Conservation (phyloP, 768 basidiomycete species). For the Mycena polygramma region DNA sequence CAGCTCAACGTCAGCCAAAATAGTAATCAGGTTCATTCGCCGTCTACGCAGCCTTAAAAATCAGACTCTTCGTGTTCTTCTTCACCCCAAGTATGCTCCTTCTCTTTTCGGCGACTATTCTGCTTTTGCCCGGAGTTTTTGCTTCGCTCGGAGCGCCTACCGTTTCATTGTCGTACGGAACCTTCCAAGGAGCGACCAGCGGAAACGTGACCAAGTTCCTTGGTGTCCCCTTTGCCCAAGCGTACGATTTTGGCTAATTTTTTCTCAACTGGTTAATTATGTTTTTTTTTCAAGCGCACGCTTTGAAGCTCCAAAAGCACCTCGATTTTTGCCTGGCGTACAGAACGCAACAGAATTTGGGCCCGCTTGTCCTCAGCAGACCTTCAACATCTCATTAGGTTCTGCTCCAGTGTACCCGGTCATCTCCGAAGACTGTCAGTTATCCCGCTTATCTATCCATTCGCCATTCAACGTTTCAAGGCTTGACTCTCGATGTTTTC, state of each 20-base stretch:
- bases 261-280: background rate
- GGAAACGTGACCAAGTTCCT: conserved; percentile 13
- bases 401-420: background rate
- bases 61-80: background rate
- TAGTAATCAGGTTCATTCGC: background rate
- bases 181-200: conserved; percentile 9
- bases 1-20: background rate
- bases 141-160: background rate
- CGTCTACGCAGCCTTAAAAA: background rate
- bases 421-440: conserved; percentile 2
- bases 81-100: background rate
- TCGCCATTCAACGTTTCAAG: background rate
- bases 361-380: background rate
- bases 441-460: too few relatives aligned
- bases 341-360: background rate
- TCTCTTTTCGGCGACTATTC: background rate
- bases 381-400: background rate
- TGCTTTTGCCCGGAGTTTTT: background rate
- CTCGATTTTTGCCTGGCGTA: background rate
- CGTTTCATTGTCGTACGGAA: conserved; percentile 10
- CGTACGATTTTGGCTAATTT: background rate
- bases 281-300: background rate
- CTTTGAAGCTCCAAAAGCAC: conserved; percentile 2
- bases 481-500: background rate
- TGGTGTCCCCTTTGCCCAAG: conserved; percentile 16